These are phyloP conservation scores for Mrakia blollopis DNA, from an alignment of 768 basidiomycete species.

Conservation along the genomic window DNA sequence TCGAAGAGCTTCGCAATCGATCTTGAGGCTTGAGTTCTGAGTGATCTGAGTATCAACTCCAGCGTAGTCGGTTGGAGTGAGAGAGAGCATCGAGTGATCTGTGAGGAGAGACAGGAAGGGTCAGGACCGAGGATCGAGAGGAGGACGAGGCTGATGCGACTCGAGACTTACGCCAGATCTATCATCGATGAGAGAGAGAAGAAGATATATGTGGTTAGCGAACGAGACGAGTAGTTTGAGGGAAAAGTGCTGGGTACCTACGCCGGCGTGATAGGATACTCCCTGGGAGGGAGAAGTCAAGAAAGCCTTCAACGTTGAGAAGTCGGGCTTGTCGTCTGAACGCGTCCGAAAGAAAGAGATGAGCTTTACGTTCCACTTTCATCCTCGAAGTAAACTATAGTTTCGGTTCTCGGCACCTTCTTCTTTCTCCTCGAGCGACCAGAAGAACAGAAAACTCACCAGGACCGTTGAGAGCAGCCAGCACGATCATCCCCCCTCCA, in stretches of 20 bases:
- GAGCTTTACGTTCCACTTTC: background rate
- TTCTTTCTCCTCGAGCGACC: too few relatives aligned
- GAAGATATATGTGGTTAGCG: background rate
- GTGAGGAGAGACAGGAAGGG: background rate
- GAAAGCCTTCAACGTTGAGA: constrained; percentile 19
- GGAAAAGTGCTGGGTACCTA: background rate
- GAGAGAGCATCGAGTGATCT: constrained; percentile 20
- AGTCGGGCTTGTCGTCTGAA: constrained; percentile 19
- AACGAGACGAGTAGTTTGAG: background rate
- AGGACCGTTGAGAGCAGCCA: constrained; percentile 15
- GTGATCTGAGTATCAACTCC: constrained; percentile 26
- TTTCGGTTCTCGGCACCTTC: too few relatives aligned
- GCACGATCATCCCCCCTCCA: constrained; percentile 22
- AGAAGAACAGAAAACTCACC: background rate
- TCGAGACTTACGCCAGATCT: constrained; percentile 12
- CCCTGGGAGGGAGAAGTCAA: constrained; percentile 5
- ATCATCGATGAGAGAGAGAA: too few relatives aligned
- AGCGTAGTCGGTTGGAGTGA: constrained; percentile 16
- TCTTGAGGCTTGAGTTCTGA: constrained; percentile 19
- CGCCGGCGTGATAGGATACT: constrained; percentile 14
- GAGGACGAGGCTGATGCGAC: background rate
- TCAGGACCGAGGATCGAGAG: background rate
- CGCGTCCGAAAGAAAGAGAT: background rate
- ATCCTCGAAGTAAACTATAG: too few relatives aligned
- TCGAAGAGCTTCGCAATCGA: constrained; percentile 16